A percentile compares a stretch with the other conserved stretches of the same genome.
phyloP scores from a whole-genome alignment of 768 basidiomycete species.

The Termitomyces sp. region DNA sequence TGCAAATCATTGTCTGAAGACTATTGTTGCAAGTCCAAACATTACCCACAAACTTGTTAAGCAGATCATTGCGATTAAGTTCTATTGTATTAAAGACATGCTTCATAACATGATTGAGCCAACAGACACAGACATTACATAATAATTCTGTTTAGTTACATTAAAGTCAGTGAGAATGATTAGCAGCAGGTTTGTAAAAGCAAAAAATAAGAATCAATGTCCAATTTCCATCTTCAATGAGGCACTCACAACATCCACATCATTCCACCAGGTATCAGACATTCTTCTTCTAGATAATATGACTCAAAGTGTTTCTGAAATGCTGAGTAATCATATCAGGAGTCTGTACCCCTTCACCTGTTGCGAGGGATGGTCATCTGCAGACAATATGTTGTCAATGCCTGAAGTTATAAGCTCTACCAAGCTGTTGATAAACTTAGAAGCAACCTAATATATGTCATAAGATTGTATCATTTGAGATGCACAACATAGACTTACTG shows the following conservation, averaged over 20 bases:
- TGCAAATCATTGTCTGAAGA: fast-evolving
- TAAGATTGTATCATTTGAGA: not conserved
- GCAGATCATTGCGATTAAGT: too few species aligned
- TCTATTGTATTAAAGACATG: too few species aligned
- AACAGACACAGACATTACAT: too few species aligned
- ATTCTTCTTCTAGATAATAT: conserved; percentile 76
- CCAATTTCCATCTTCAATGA: conserved; percentile 83
- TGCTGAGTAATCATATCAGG: conserved; percentile 93
- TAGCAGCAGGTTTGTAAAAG: not conserved
- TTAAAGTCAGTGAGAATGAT: too few species aligned
- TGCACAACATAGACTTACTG: too few species aligned
- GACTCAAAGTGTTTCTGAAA: conserved; percentile 86
- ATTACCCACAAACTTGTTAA: too few species aligned
- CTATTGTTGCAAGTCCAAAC: too few species aligned
- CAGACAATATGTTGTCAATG: conserved; percentile 85
- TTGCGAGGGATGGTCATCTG: conserved; percentile 84
- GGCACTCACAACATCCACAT: conserved; percentile 86
- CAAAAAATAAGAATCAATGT: conserved; percentile 29
- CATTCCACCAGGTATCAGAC: conserved; percentile 67
- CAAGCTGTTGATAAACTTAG: conserved; percentile 94
- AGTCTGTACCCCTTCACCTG: conserved; percentile 82
- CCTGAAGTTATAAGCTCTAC: conserved; percentile 93
- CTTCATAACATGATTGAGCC: too few species aligned
- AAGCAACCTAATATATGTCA: conserved; percentile 56
- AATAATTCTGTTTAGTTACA: too few species aligned